A percentile compares a stretch with the other conserved stretches of the same genome.
phyloP scores from a whole-genome alignment of 257 asterid genomes.

The Striga asiatica region DNA sequence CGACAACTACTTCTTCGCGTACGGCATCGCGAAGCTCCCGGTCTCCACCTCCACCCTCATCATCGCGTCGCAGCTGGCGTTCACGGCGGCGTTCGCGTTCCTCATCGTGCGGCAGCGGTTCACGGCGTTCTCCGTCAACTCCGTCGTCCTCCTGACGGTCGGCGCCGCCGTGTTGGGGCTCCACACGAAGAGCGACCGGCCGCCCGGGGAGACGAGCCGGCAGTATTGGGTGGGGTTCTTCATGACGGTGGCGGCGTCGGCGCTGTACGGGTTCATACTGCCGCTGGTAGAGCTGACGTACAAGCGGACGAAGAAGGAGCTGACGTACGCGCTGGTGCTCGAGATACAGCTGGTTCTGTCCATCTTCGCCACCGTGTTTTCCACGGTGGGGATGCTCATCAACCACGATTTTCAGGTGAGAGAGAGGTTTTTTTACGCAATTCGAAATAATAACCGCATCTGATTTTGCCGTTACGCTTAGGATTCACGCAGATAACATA shows the following conservation, averaged over 20 bases:
- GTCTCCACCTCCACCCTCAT: constrained; percentile 32
- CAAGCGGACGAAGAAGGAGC: constrained; percentile 13
- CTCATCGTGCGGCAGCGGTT: constrained; percentile 28
- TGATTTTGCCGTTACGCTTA: too few species aligned
- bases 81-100: constrained; percentile 33
- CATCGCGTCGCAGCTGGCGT: constrained; percentile 31
- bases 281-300: constrained; percentile 33
- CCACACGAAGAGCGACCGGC: constrained; percentile 31
- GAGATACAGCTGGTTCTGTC: constrained; percentile 29
- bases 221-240: constrained; percentile 29
- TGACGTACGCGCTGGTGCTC: constrained; percentile 19
- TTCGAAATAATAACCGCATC: too few species aligned
- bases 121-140: constrained; percentile 31
- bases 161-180: constrained; percentile 35
- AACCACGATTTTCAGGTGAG: constrained; percentile 29
- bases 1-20: constrained; percentile 28
- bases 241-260: constrained; percentile 34
- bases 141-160: constrained; percentile 28
- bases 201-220: constrained; percentile 27
- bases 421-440: not conserved
- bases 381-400: constrained; percentile 31
- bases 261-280: constrained; percentile 27
- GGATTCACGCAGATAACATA: too few species aligned
- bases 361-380: constrained; percentile 24
- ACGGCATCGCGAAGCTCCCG: constrained; percentile 29